These are phyloP conservation scores for Venturia aucupariae DNA, from an alignment of 2,329 filamentous ascomycete genomes.

Conservation along the genomic window DNA sequence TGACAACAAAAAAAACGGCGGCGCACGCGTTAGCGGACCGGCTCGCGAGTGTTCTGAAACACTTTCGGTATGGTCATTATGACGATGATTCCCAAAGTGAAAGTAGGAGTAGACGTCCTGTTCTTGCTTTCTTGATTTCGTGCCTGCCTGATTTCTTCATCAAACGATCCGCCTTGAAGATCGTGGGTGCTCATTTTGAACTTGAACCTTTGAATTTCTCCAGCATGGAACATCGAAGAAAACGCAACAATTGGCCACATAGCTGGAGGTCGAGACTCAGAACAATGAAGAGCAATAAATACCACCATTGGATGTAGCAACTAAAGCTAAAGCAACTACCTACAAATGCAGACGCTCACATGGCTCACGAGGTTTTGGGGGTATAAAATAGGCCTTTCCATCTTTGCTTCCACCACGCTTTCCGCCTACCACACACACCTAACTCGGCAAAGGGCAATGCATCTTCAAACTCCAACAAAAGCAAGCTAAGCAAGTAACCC, in stretches of 20 bases:
- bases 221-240: no score
- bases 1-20: no score
- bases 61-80: not conserved
- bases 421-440: not conserved
- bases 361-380: slow-evolving; percentile 5
- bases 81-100: not conserved
- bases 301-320: not conserved
- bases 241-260: no score
- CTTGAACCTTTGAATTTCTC: no score
- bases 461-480: slow-evolving; percentile 2
- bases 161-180: no score
- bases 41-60: not conserved
- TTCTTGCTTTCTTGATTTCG: not conserved
- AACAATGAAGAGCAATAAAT: not conserved
- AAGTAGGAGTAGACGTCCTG: no score
- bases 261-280: not conserved
- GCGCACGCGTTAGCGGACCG: not conserved
- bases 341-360: slow-evolving; percentile 1
- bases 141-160: no score
- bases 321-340: slow-evolving; percentile 5
- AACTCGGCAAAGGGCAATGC: not conserved
- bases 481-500: not conserved
- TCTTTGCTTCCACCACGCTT: not conserved
- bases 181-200: no score
- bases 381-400: slow-evolving; percentile 4